Percentiles rank a stretch among this genome's conserved stretches.
Conservation (phyloP, 1,284 basidiomycete genomes). For the Irpex sp. region DNA sequence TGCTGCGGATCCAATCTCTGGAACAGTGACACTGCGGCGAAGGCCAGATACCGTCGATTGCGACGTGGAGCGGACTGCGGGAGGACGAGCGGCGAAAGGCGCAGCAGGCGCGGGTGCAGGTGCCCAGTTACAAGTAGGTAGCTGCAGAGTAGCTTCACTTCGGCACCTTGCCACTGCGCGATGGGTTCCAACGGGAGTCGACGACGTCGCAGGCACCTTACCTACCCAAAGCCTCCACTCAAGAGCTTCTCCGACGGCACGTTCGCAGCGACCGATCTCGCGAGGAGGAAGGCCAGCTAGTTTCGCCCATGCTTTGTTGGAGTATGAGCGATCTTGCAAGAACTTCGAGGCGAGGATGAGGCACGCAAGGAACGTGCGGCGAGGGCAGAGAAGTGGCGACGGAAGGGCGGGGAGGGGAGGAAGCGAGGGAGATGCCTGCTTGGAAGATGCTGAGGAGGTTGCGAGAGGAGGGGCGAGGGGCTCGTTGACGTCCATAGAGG, state of each 20-base stretch:
- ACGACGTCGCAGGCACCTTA: constrained; percentile 34
- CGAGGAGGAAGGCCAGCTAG: constrained; percentile 73
- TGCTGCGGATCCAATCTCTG: constrained; percentile 12
- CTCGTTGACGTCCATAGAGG: constrained; percentile 5
- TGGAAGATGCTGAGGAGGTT: constrained; percentile 10
- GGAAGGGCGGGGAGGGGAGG: constrained; percentile 52
- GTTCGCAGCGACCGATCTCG: constrained; percentile 79
- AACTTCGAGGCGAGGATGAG: constrained; percentile 91
- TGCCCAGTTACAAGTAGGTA: constrained; percentile 18
- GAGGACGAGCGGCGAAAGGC: background rate
- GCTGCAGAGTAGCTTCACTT: constrained; percentile 23
- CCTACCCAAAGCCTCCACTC: constrained; percentile 86
- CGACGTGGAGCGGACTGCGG: constrained; percentile 11
- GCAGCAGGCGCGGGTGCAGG: constrained; percentile 6
- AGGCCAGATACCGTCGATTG: constrained; percentile 10
- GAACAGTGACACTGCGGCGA: constrained; percentile 23
- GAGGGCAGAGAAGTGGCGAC: constrained; percentile 81
- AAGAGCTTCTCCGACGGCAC: constrained; percentile 74
- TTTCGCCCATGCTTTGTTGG: constrained; percentile 90
- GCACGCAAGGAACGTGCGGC: constrained; percentile 84
- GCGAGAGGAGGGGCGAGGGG: background rate
- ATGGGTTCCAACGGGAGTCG: constrained; percentile 6
- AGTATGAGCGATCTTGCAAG: constrained; percentile 89
- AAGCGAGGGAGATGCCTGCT: constrained; percentile 26
- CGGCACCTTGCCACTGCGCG: constrained; percentile 20